These are phyloP conservation scores for Cyberlindnera maclurae DNA, from an alignment of 805 yeast genomes.

Conservation along the genomic window DNA sequence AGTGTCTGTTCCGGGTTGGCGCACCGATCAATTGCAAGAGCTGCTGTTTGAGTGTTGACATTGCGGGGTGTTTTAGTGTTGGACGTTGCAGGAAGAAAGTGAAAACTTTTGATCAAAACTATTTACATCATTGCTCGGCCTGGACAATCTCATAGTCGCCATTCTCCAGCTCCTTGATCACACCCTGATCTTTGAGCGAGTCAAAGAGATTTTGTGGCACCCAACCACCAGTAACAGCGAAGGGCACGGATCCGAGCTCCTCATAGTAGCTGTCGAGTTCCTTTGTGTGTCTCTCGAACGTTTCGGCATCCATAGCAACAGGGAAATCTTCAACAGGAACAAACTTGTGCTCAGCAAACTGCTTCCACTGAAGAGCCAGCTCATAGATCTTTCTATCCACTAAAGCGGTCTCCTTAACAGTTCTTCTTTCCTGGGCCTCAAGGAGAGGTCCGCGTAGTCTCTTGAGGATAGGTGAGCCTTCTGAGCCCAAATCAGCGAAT, in stretches of 20 bases:
- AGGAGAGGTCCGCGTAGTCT: constrained; percentile 57
- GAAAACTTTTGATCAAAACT: too few relatives aligned
- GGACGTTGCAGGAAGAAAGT: neutral
- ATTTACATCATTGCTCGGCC: constrained; percentile 6
- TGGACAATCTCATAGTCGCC: constrained; percentile 39
- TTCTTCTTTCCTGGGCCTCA: constrained; percentile 52
- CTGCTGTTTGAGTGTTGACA: constrained; percentile 15
- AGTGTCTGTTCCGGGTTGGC: neutral
- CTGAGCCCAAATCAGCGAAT: constrained; percentile 66
- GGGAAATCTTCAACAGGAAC: constrained; percentile 52
- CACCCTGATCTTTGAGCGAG: constrained; percentile 57
- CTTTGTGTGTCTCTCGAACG: constrained; percentile 48
- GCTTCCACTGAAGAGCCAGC: constrained; percentile 62
- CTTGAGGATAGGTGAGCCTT: constrained; percentile 76
- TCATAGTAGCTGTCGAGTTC: constrained; percentile 62
- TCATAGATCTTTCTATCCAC: constrained; percentile 63
- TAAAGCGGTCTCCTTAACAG: constrained; percentile 50
- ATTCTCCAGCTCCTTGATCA: constrained; percentile 52
- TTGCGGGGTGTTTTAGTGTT: neutral
- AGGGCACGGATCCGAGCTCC: constrained; percentile 64
- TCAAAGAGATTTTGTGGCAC: constrained; percentile 91
- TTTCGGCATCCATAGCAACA: constrained; percentile 48
- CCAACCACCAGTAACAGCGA: constrained; percentile 91
- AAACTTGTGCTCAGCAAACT: constrained; percentile 51
- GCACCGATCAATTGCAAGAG: constrained; percentile 17